Conservation (phyloP, 2,329 filamentous ascomycete species). For the Zymoseptoria passerinii region DNA sequence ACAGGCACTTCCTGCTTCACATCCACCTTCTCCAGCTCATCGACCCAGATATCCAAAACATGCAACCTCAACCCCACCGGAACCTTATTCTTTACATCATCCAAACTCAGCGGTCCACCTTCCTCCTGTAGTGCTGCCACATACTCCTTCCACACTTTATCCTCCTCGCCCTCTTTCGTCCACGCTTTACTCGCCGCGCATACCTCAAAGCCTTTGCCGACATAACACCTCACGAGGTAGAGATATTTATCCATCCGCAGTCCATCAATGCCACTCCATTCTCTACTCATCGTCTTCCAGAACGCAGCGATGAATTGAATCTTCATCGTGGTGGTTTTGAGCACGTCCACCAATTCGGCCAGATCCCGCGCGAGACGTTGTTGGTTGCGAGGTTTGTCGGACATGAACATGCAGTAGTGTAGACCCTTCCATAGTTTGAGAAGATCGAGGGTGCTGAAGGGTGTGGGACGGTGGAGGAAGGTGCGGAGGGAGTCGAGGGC, state of each 20-base stretch:
- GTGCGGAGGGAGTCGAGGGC: slow-evolving; percentile 65
- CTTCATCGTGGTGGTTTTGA: slow-evolving; percentile 39
- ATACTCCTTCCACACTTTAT: slow-evolving; percentile 34
- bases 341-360: slow-evolving; percentile 56
- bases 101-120: slow-evolving; percentile 36
- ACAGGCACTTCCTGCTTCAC: slow-evolving; percentile 38
- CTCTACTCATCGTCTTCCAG: slow-evolving; percentile 44
- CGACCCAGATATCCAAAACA: slow-evolving; percentile 81
- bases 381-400: slow-evolving; percentile 79
- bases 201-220: slow-evolving; percentile 59
- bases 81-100: slow-evolving; percentile 45
- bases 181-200: slow-evolving; percentile 31
- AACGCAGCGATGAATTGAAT: slow-evolving; percentile 42
- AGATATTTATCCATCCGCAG: slow-evolving; percentile 81
- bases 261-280: slow-evolving; percentile 45
- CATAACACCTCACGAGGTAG: slow-evolving; percentile 68
- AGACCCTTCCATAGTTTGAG: slow-evolving; percentile 92
- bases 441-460: slow-evolving; percentile 61
- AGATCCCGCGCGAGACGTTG: slow-evolving; percentile 74
- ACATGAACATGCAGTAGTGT: slow-evolving; percentile 86
- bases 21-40: slow-evolving; percentile 71
- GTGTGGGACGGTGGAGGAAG: slow-evolving; percentile 59
- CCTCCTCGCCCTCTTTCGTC: slow-evolving; percentile 29
- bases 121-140: slow-evolving; percentile 40
- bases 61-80: slow-evolving; percentile 82